Percentiles rank a stretch among this genome's conserved stretches.
Evolutionary conservation across 768 basidiomycete species (phyloP).

Genomic region (Sarcomyxa edulis): DNA sequence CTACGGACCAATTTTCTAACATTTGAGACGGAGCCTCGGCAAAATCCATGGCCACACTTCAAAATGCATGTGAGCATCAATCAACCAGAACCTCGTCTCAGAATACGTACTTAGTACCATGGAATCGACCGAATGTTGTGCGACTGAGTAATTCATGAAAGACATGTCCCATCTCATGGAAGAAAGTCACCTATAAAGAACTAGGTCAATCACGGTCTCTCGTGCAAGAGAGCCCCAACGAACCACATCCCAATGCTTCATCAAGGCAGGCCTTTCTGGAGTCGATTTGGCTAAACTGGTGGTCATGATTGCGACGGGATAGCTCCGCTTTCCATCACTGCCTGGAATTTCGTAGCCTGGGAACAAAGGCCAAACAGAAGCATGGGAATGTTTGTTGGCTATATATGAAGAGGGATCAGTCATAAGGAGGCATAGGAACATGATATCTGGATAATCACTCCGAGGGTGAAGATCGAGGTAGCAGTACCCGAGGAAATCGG

Average conservation of each 20-base stretch:
- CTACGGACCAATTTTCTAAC: slow-evolving; percentile 78
- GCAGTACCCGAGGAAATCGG: slow-evolving; percentile 78
- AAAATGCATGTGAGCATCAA: background rate
- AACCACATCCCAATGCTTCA: slow-evolving; percentile 83
- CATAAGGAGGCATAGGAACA: slow-evolving; percentile 3
- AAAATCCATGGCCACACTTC: slow-evolving; percentile 69
- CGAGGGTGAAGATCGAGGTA: slow-evolving; percentile 88
- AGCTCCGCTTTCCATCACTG: slow-evolving; percentile 58
- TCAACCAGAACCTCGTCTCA: background rate
- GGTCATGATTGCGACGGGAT: slow-evolving; percentile 82
- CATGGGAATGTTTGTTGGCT: slow-evolving; percentile 82
- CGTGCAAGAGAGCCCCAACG: too few relatives aligned
- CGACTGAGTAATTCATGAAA: slow-evolving; percentile 66
- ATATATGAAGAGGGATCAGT: background rate
- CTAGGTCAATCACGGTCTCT: too few relatives aligned
- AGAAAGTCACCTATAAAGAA: too few relatives aligned
- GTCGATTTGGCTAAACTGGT: slow-evolving; percentile 88
- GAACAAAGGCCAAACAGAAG: slow-evolving; percentile 77
- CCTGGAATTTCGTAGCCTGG: slow-evolving; percentile 54
- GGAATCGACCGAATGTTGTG: slow-evolving; percentile 73
- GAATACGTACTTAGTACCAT: slow-evolving; percentile 61
- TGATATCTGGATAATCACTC: slow-evolving; percentile 42
- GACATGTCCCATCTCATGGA: slow-evolving; percentile 85
- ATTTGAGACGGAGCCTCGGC: slow-evolving; percentile 93
- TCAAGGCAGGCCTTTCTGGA: slow-evolving; percentile 74